phyloP scores from a whole-genome alignment of 192 early-diverging fungal species.

The Podila verticillata region DNA sequence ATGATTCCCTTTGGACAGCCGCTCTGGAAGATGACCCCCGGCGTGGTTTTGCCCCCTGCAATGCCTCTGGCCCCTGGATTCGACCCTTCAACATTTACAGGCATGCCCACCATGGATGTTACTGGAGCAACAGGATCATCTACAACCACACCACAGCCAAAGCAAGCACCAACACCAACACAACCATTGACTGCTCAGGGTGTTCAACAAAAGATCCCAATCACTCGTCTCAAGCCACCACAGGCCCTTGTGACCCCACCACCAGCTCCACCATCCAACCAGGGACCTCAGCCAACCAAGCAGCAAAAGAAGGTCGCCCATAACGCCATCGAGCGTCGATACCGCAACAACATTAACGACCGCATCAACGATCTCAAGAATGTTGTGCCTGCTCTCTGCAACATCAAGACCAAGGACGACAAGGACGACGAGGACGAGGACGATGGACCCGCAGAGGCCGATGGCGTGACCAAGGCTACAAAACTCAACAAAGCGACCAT shows the following conservation, averaged over 20 bases:
- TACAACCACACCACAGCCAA: constrained; percentile 8
- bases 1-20: constrained; percentile 29
- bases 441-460: constrained; percentile 62
- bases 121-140: neutral
- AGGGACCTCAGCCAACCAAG: constrained; percentile 51
- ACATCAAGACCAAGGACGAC: constrained; percentile 63
- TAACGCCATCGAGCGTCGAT: constrained; percentile 94
- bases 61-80: constrained; percentile 39
- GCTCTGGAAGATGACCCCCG: constrained; percentile 46
- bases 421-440: constrained; percentile 69
- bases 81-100: constrained; percentile 31
- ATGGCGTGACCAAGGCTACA: constrained; percentile 86
- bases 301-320: constrained; percentile 92
- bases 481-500: constrained; percentile 97
- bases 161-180: constrained; percentile 5
- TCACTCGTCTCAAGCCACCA: constrained; percentile 57
- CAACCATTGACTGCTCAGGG: neutral
- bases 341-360: constrained; percentile 98
- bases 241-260: constrained; percentile 32
- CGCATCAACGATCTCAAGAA: constrained; percentile 88
- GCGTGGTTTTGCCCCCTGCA: constrained; percentile 31
- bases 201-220: constrained; percentile 57
- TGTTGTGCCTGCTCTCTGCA: constrained; percentile 84
- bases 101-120: constrained; percentile 22
- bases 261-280: constrained; percentile 20